A percentile compares a stretch with the other conserved stretches of the same genome.
phyloP scores from a whole-genome alignment of 2,329 filamentous ascomycete genomes.

The Huntiella decipiens region DNA sequence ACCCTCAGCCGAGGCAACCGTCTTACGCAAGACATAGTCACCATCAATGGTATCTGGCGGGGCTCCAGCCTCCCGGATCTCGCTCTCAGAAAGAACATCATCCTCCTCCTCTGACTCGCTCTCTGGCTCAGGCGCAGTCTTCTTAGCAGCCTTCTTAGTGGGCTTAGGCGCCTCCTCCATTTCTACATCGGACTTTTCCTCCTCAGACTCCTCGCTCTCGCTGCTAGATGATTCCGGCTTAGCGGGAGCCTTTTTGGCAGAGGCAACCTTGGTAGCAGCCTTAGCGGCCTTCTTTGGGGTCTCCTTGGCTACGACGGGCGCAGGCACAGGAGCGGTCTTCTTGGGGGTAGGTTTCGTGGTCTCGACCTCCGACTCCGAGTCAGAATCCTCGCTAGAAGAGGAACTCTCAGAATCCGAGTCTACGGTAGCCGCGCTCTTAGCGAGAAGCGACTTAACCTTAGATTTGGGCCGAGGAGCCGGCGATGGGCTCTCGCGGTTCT shows the following conservation, averaged over 20 bases:
- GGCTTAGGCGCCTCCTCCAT: conserved; percentile 11
- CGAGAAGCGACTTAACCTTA: conserved; percentile 2
- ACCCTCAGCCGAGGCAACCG: conserved; percentile 20
- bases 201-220: conserved; percentile 2
- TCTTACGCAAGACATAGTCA: conserved; percentile 35
- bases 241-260: conserved; percentile 14
- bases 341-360: conserved; percentile 13
- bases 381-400: conserved; percentile 11
- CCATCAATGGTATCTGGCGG: conserved; percentile 25
- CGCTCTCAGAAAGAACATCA: conserved; percentile 17
- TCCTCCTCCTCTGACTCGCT: conserved; percentile 14
- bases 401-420: conserved; percentile 5
- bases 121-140: conserved; percentile 13
- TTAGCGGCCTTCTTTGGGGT: conserved; percentile 9
- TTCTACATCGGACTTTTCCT: conserved; percentile 13
- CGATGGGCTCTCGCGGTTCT: conserved; percentile 1
- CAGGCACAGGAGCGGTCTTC: conserved; percentile 7
- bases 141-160: conserved; percentile 10
- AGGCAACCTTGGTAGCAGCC: neutral
- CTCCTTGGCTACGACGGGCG: conserved; percentile 12
- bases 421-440: conserved; percentile 4
- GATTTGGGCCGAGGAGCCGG: conserved; percentile 4
- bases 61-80: conserved; percentile 12
- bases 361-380: conserved; percentile 15
- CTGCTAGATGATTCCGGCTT: conserved; percentile 3